Base-by-base conservation (phyloP, 2,329 filamentous ascomycete genomes). In the Pyrenophora teres region DNA sequence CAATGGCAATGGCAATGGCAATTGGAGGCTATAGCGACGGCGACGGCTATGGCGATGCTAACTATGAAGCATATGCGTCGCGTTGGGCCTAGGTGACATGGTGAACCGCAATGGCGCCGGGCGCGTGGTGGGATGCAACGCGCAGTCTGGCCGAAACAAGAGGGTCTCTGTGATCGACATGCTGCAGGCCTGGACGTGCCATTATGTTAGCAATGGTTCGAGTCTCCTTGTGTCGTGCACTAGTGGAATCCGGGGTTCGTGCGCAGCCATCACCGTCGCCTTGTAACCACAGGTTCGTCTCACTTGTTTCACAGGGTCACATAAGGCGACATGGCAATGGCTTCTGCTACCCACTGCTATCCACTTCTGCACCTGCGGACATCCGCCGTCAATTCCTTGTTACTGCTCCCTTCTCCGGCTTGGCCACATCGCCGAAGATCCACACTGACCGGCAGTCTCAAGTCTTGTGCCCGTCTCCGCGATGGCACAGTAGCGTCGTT, bases 151-250 rank as follows among this genome's bases (percentile, higher is more conserved):
- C 61, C 54, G 54, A 62, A 52, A 54, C 56, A 48, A 48, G 52
- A 62, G 50, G 45, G 53, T 55, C 59, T 48, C 41, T 52, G 53
- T 46, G 61, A 65, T 65, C 63, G 51, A 56, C 60, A 57, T 33
- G n/a, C 32, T 48, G 46, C 42, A 36, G 40, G 33, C 51, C 42
- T 51, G 56, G 53, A 27, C 25, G 27, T 48, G 51, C 46, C 23
- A 25, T 31, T 41, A 39, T 40, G 40, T 52, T 56, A 51, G 44
- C 33, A 39, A 35, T 52, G 55, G 58, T 31, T 56, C 56, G 52
- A 56, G 59, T 30, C 27, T 15, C 15, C 15, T 30, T 30, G 4
- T 13, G 27, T 30, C 59, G 54, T 23, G 15, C 36, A 30, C 45
- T 50, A 47, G 42, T 39, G 9, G 18, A 25, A 45, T 52, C 54